phyloP scores from a whole-genome alignment of 1,284 basidiomycete species.

The Ustilago loliicola region DNA sequence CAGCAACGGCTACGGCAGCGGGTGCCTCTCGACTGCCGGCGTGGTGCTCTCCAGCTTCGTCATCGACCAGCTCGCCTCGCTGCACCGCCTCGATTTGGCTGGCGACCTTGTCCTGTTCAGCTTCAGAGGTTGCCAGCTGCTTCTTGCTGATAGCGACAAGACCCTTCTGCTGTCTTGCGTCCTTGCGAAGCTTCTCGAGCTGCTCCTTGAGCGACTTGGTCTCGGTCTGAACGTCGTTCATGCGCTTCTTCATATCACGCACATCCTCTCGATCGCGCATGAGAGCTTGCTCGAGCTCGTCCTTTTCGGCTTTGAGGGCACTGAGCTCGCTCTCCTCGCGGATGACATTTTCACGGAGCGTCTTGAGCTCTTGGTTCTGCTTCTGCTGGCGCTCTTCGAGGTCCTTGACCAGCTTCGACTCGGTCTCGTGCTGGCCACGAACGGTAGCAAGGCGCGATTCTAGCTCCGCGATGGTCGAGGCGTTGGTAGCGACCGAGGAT shows the following conservation, averaged over 20 bases:
- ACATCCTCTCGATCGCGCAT: slow-evolving; percentile 95
- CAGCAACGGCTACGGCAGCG: slow-evolving; percentile 46
- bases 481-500: slow-evolving; percentile 43
- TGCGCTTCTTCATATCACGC: slow-evolving; percentile 84
- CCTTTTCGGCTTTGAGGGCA: slow-evolving; percentile 87
- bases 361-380: slow-evolving; percentile 84
- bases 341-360: slow-evolving; percentile 84
- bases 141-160: slow-evolving; percentile 93
- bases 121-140: slow-evolving; percentile 87
- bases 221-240: slow-evolving; percentile 84
- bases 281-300: slow-evolving; percentile 88
- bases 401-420: slow-evolving; percentile 80
- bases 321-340: slow-evolving; percentile 91
- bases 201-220: slow-evolving; percentile 80
- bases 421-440: slow-evolving; percentile 83
- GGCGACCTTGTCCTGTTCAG: slow-evolving; percentile 79
- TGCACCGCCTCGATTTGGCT: slow-evolving; percentile 75
- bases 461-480: slow-evolving; percentile 60
- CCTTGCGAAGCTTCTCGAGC: slow-evolving; percentile 90
- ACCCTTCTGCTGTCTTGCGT: slow-evolving; percentile 95
- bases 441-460: slow-evolving; percentile 70
- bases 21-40: neutral
- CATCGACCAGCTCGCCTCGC: slow-evolving; percentile 73
- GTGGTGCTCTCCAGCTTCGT: slow-evolving; percentile 65
- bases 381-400: slow-evolving; percentile 80